phyloP scores from a whole-genome alignment of 108 stramenopile genomes.

The Pseudonitzschia pungens region DNA sequence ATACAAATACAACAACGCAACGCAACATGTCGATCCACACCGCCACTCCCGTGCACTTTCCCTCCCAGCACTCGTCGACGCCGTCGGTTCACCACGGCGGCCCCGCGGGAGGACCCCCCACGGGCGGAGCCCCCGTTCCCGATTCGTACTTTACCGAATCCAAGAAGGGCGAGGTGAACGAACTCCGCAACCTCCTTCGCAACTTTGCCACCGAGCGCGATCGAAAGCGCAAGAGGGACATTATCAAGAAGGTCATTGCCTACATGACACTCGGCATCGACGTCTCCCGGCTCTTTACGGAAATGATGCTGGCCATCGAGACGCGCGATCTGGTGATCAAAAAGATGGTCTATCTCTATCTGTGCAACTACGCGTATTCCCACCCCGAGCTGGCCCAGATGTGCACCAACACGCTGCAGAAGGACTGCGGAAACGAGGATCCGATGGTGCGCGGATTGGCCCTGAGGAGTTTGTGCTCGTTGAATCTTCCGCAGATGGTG shows the following conservation, averaged over 20 bases:
- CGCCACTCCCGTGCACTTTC: background rate
- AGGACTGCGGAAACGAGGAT: slow-evolving; percentile 97
- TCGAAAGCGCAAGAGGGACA: slow-evolving; percentile 93
- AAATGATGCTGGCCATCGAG: slow-evolving; percentile 97
- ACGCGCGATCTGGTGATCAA: slow-evolving; percentile 98
- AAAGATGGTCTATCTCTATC: slow-evolving; percentile 99
- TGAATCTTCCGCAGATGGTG: slow-evolving; percentile 94
- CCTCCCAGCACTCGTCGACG: slow-evolving; percentile 8
- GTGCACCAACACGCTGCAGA: slow-evolving; percentile 98
- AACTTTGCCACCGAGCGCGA: slow-evolving; percentile 91
- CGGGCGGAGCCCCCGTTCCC: slow-evolving; percentile 40
- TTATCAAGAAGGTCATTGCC: slow-evolving; percentile 99
- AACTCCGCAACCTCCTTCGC: slow-evolving; percentile 88
- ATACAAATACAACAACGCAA: no score
- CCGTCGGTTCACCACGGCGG: slow-evolving; percentile 17
- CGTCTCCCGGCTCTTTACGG: slow-evolving; percentile 97
- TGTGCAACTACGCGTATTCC: slow-evolving; percentile 92
- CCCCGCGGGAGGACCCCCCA: slow-evolving; percentile 24
- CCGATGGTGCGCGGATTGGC: slow-evolving; percentile 99
- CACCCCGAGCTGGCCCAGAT: slow-evolving; percentile 99
- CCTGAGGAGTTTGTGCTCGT: slow-evolving; percentile 87
- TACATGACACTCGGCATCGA: slow-evolving; percentile 99
- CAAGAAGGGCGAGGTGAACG: slow-evolving; percentile 95
- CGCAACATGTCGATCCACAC: no score
- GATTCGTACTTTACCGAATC: slow-evolving; percentile 95